A percentile compares a stretch with the other conserved stretches of the same genome.
Evolutionary conservation across 208 protist genomes (phyloP).

Genomic region (Balamuthia mandrillaris): DNA sequence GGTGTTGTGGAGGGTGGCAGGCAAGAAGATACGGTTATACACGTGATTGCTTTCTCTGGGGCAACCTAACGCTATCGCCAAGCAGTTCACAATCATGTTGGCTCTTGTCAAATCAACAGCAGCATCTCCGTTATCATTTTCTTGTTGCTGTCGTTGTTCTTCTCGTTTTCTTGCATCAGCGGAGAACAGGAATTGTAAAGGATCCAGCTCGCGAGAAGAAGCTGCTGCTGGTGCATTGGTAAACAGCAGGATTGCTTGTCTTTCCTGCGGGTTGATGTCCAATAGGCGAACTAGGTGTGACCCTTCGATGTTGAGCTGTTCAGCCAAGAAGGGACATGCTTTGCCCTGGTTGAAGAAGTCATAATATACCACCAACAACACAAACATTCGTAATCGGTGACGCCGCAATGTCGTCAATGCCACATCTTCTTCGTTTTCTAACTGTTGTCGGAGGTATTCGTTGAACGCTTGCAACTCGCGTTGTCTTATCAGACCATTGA

Average conservation of each 20-base stretch:
- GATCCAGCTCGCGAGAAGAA: background rate
- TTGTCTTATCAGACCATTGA: too few species aligned
- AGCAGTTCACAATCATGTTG: background rate
- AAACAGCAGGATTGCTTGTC: background rate
- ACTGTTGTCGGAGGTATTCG: too few species aligned
- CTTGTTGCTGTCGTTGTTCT: background rate
- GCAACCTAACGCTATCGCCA: background rate
- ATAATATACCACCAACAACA: background rate
- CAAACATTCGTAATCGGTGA: background rate
- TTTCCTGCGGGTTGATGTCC: background rate
- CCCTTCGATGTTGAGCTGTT: background rate
- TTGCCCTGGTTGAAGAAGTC: background rate
- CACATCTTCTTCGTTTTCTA: too few species aligned
- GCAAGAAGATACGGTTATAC: background rate
- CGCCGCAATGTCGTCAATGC: too few species aligned
- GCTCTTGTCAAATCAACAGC: background rate
- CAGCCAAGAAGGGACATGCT: background rate
- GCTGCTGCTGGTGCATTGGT: background rate
- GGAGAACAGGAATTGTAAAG: background rate
- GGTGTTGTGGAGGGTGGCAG: background rate
- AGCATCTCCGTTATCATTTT: too few species aligned
- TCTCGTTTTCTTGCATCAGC: background rate
- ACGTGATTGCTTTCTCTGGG: background rate
- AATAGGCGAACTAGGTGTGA: background rate
- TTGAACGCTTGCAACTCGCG: too few species aligned